Percentiles rank a stretch among this genome's conserved stretches.
Evolutionary conservation across 768 basidiomycete genomes (phyloP).

Genomic region (Coprinopsis sp.): DNA sequence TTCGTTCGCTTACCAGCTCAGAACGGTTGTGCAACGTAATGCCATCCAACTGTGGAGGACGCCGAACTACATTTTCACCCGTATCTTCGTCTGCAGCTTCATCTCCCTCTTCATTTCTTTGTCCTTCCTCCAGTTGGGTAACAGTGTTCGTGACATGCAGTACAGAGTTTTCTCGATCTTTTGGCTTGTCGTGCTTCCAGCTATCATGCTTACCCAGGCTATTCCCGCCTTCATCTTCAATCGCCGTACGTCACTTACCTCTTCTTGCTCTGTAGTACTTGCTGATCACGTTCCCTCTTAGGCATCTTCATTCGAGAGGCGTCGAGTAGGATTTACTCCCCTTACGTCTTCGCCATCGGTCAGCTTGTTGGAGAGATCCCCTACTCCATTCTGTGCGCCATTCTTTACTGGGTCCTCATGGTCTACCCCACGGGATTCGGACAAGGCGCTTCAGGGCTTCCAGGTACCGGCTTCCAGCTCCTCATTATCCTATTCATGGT

Average conservation of each 20-base stretch:
- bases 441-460: slow-evolving; percentile 50
- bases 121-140: slow-evolving; percentile 73
- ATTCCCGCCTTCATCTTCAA: slow-evolving; percentile 82
- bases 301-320: slow-evolving; percentile 54
- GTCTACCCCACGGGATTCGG: slow-evolving; percentile 59
- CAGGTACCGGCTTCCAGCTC: slow-evolving; percentile 69
- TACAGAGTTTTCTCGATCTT: slow-evolving; percentile 79
- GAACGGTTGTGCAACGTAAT: slow-evolving; percentile 61
- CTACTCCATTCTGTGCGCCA: slow-evolving; percentile 63
- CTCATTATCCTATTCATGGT: slow-evolving; percentile 69
- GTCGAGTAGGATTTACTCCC: slow-evolving; percentile 81
- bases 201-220: slow-evolving; percentile 75
- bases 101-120: slow-evolving; percentile 70
- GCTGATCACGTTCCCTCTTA: slow-evolving; percentile 9
- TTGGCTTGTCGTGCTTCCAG: slow-evolving; percentile 64
- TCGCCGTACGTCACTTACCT: slow-evolving; percentile 33
- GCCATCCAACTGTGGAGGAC: slow-evolving; percentile 74
- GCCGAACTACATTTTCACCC: slow-evolving; percentile 81
- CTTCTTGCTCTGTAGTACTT: neutral
- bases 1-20: slow-evolving; percentile 69
- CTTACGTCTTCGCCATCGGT: slow-evolving; percentile 78
- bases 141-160: slow-evolving; percentile 61
- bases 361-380: slow-evolving; percentile 83
- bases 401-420: slow-evolving; percentile 75
- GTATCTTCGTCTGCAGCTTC: slow-evolving; percentile 71